Conservation (phyloP, 2,329 filamentous ascomycete species). For the Pseudogymnoascus verrucosus region DNA sequence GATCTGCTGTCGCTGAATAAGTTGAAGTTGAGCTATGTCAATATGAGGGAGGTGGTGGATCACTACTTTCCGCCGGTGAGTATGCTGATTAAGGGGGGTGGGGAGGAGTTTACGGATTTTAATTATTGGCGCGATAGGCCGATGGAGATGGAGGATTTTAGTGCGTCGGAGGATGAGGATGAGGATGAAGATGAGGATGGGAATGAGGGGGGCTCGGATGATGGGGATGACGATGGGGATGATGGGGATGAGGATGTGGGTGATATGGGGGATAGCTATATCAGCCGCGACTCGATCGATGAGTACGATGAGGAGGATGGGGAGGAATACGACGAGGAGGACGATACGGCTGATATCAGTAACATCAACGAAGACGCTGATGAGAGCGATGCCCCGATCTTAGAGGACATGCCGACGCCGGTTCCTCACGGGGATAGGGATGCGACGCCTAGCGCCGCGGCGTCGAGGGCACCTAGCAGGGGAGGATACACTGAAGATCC, state of each 20-base stretch:
- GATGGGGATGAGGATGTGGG: constrained; percentile 44
- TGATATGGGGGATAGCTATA: constrained; percentile 47
- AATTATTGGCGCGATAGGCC: constrained; percentile 88
- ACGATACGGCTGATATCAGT: constrained; percentile 29
- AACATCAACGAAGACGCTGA: constrained; percentile 23
- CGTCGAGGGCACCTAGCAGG: constrained; percentile 11
- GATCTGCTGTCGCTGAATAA: constrained; percentile 87
- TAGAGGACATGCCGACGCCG: not conserved
- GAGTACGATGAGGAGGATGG: constrained; percentile 30
- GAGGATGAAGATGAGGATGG: constrained; percentile 46
- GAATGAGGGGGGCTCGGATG: constrained; percentile 38
- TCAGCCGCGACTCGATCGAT: constrained; percentile 44
- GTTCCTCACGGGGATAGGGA: not conserved
- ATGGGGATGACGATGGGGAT: constrained; percentile 43
- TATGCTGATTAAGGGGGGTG: constrained; percentile 77
- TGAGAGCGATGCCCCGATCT: not conserved
- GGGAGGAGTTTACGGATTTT: constrained; percentile 95
- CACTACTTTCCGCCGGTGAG: constrained; percentile 95
- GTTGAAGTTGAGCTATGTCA: constrained; percentile 93
- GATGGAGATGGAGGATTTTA: constrained; percentile 80
- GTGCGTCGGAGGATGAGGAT: constrained; percentile 64
- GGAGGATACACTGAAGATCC: constrained; percentile 35
- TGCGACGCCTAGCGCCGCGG: constrained; percentile 16
- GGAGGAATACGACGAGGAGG: constrained; percentile 15
- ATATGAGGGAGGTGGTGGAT: constrained; percentile 94